These are phyloP conservation scores for Tarenaya hassleriana DNA, from an alignment of 345 rosid species.

Conservation along the genomic window DNA sequence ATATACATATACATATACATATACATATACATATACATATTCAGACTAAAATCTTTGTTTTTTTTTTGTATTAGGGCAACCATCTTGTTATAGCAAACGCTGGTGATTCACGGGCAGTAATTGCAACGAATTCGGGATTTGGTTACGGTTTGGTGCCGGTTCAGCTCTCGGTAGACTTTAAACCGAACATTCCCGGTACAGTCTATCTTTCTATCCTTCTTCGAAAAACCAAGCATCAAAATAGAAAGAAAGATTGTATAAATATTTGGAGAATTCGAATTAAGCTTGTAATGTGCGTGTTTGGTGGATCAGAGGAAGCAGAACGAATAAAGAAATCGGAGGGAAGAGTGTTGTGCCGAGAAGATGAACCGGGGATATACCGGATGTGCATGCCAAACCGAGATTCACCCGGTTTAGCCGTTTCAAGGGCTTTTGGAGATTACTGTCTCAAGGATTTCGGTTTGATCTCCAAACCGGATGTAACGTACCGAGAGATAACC, in stretches of 20 bases:
- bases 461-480: conserved; percentile 67
- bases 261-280: not conserved
- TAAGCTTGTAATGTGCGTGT: conserved; percentile 1
- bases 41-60: not conserved
- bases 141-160: conserved; percentile 56
- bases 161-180: conserved; percentile 77
- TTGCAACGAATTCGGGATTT: conserved; percentile 49
- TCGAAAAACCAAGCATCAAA: too few species aligned
- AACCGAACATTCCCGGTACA: conserved; percentile 78
- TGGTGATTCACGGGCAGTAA: conserved; percentile 81
- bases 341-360: conserved; percentile 57
- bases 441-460: conserved; percentile 81
- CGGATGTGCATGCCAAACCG: conserved; percentile 74
- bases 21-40: conserved; percentile 1
- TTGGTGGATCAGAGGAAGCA: conserved; percentile 65
- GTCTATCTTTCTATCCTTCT: not conserved
- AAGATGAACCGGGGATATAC: conserved; percentile 75
- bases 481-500: conserved; percentile 49
- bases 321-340: conserved; percentile 55
- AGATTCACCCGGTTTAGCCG: conserved; percentile 57
- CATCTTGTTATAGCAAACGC: conserved; percentile 65
- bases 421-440: conserved; percentile 84
- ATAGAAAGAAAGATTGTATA: not conserved
- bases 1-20: conserved; percentile 6
- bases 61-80: conserved; percentile 32